A percentile compares a stretch with the other conserved stretches of the same genome.
These are phyloP conservation scores for Lactarius pseudohatsudake DNA, from an alignment of 768 basidiomycete genomes.

Conservation along the genomic window DNA sequence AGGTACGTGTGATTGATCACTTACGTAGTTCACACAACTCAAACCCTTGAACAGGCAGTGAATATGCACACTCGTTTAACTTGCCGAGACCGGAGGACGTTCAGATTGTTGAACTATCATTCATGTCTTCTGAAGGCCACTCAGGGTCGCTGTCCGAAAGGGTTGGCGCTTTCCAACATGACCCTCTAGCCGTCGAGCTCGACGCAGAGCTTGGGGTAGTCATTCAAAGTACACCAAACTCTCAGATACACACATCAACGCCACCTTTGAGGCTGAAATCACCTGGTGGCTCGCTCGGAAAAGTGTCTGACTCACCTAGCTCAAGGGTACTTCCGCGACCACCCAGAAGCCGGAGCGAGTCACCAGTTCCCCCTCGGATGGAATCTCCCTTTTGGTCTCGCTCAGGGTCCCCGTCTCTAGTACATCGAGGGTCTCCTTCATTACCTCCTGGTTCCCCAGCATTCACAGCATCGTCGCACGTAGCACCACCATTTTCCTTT, in stretches of 20 bases:
- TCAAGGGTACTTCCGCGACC: conserved; percentile 27
- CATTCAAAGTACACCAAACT: conserved; percentile 17
- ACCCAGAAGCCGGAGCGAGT: conserved; percentile 24
- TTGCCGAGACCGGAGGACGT: conserved; percentile 34
- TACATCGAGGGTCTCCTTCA: conserved; percentile 19
- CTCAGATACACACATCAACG: conserved; percentile 23
- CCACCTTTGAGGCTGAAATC: conserved; percentile 23
- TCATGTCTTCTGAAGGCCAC: conserved; percentile 30
- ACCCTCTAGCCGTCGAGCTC: conserved; percentile 39
- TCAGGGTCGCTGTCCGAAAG: conserved; percentile 26
- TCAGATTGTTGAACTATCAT: conserved; percentile 34
- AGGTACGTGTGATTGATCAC: conserved; percentile 13
- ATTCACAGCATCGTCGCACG: conserved; percentile 25
- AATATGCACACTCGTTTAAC: conserved; percentile 35
- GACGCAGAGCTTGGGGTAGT: conserved; percentile 27
- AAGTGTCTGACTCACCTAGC: conserved; percentile 10
- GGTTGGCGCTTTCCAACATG: conserved; percentile 38
- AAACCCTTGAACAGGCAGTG: conserved; percentile 30
- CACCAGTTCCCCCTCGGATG: conserved; percentile 12
- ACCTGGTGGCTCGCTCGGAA: conserved; percentile 12
- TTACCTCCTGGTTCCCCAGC: conserved; percentile 19
- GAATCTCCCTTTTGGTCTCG: conserved; percentile 6
- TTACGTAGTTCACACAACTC: conserved; percentile 5
- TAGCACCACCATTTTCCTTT: conserved; percentile 23
- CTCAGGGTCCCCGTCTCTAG: neutral